A percentile compares a stretch with the other conserved stretches of the same genome.
These are phyloP conservation scores for Diplodia seriata DNA, from an alignment of 2,329 filamentous ascomycete species.

Conservation along the genomic window DNA sequence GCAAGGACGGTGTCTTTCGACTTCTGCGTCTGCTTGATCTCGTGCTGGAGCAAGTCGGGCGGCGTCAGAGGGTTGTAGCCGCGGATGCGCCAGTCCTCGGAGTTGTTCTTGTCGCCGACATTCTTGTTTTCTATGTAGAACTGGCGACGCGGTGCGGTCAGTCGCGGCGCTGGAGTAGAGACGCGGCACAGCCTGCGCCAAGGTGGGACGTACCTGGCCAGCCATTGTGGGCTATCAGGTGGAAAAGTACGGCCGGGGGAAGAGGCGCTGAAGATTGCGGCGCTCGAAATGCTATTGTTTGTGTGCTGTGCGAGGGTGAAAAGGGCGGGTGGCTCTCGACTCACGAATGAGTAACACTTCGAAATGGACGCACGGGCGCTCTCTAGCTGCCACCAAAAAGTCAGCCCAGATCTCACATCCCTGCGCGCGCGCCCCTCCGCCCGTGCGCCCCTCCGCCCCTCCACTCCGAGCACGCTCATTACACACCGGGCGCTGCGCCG, in stretches of 20 bases:
- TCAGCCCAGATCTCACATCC: constrained; percentile 6
- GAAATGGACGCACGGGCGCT: constrained; percentile 24
- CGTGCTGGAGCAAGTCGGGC: constrained; percentile 92
- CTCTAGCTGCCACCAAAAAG: constrained; percentile 6
- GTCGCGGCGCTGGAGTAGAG: not conserved
- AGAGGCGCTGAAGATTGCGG: not conserved
- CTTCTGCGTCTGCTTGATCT: constrained; percentile 69
- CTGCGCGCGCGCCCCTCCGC: not conserved
- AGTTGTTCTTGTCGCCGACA: constrained; percentile 57
- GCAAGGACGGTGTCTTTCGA: constrained; percentile 64
- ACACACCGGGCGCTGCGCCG: not conserved
- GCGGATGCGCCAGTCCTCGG: constrained; percentile 64
- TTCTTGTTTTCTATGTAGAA: constrained; percentile 60
- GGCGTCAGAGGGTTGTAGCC: constrained; percentile 94
- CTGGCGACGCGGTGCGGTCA: constrained; percentile 39
- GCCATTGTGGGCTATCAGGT: constrained; percentile 20
- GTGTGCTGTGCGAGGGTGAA: not conserved
- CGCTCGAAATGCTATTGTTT: not conserved
- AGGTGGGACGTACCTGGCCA: constrained; percentile 15
- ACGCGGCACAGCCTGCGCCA: not conserved
- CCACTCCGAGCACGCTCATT: constrained; percentile 1
- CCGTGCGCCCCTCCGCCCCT: not conserved
- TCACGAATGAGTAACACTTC: constrained; percentile 17
- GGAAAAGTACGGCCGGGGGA: not conserved
- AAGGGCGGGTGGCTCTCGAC: constrained; percentile 4